Evolutionary conservation across 2,329 filamentous ascomycete genomes (phyloP).

Genomic region (Apiospora hydei): DNA sequence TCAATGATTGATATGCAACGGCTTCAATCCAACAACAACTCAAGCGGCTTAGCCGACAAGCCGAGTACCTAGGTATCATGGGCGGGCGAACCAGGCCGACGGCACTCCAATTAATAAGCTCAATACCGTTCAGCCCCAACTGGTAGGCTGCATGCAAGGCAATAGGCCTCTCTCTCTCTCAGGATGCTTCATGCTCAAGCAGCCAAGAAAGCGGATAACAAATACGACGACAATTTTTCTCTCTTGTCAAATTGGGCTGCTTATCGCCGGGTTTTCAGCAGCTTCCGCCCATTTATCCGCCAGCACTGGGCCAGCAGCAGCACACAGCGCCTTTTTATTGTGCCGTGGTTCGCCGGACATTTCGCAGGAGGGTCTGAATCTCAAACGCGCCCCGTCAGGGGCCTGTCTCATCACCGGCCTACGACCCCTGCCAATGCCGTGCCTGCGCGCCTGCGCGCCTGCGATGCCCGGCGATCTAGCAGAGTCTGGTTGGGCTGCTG

Average conservation of each 20-base stretch:
- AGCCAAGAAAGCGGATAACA: conserved; percentile 3
- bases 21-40: neutral
- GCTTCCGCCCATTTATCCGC: neutral
- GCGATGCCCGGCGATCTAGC: conserved; percentile 26
- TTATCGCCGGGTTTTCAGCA: neutral
- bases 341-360: neutral
- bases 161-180: neutral
- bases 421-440: neutral
- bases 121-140: neutral
- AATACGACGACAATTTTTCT: neutral
- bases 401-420: conserved; percentile 34
- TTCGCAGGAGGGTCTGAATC: conserved; percentile 25
- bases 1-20: neutral
- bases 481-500: conserved; percentile 29
- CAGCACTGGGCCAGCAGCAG: neutral
- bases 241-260: neutral
- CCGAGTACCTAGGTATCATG: neutral
- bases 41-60: neutral
- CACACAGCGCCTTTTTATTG: neutral
- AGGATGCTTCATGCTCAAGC: neutral
- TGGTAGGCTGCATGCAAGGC: neutral
- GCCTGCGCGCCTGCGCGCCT: neutral
- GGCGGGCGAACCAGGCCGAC: neutral
- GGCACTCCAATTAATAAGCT: conserved; percentile 20
- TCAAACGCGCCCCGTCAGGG: conserved; percentile 40